Evolutionary conservation across 441 rosid species (phyloP).

Genomic region (Gossypium davidsonii): DNA sequence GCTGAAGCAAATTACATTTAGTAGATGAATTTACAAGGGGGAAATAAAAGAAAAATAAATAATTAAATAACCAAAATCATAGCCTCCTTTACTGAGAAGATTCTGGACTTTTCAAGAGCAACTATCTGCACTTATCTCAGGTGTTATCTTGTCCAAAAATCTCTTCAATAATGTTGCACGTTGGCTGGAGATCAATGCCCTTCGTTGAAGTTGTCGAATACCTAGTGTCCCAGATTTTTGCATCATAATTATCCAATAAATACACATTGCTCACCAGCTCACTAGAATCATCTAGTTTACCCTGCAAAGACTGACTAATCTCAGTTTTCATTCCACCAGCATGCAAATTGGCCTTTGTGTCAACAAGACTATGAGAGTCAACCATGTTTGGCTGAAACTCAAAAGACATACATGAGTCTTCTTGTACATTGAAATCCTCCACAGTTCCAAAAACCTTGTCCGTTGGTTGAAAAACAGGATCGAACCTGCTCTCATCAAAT

Average conservation of each 20-base stretch:
- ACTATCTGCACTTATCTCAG: constrained; percentile 28
- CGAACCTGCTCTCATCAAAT: constrained; percentile 15
- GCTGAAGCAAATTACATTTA: constrained; percentile 10
- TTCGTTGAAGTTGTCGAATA: constrained; percentile 23
- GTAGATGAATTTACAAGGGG: constrained; percentile 19
- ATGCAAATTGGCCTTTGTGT: constrained; percentile 12
- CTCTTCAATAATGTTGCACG: constrained; percentile 50
- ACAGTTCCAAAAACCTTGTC: constrained; percentile 1
- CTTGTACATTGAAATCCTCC: constrained; percentile 24
- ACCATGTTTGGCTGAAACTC: constrained; percentile 26
- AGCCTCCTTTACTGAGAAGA: background rate
- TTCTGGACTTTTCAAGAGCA: background rate
- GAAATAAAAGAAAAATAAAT: background rate
- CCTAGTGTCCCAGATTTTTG: constrained; percentile 41
- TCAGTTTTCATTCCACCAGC: constrained; percentile 25
- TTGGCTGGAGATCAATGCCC: constrained; percentile 47
- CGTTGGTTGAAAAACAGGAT: constrained; percentile 7
- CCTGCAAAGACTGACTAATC: constrained; percentile 23
- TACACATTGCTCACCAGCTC: constrained; percentile 36
- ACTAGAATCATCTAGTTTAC: constrained; percentile 25
- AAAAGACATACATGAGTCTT: constrained; percentile 46
- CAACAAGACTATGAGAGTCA: constrained; percentile 12
- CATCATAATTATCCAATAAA: constrained; percentile 43
- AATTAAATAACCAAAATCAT: constrained; percentile 13
- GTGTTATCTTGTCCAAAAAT: constrained; percentile 40